Percentiles rank a stretch among this genome's conserved stretches.
Evolutionary conservation across 2,329 filamentous ascomycete genomes (phyloP).

Genomic region (Aschersonia sp.): DNA sequence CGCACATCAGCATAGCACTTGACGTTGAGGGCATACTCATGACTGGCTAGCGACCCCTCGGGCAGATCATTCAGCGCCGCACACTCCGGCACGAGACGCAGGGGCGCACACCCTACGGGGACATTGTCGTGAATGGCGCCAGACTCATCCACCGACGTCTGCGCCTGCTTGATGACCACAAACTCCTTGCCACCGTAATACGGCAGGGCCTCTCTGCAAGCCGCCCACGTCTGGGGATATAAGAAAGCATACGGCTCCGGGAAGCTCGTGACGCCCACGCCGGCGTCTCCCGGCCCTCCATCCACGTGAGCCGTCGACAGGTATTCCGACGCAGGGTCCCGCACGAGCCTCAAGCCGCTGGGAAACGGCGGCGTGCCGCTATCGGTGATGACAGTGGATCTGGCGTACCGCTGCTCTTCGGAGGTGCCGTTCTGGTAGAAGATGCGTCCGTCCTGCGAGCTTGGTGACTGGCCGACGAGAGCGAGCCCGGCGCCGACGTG

Average conservation of each 20-base stretch:
- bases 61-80: conserved; percentile 18
- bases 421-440: conserved; percentile 35
- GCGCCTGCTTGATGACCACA: conserved; percentile 20
- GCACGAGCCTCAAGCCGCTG: conserved; percentile 15
- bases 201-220: conserved; percentile 22
- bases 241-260: conserved; percentile 17
- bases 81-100: conserved; percentile 27
- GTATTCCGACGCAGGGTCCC: conserved; percentile 13
- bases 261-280: conserved; percentile 16
- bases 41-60: conserved; percentile 16
- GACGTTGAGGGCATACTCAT: conserved; percentile 20
- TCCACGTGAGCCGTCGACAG: conserved; percentile 12
- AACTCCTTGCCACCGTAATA: conserved; percentile 23
- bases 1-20: conserved; percentile 23
- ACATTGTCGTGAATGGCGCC: conserved; percentile 10
- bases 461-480: conserved; percentile 20
- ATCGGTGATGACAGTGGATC: conserved; percentile 21
- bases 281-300: conserved; percentile 17
- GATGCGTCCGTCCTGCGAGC: conserved; percentile 11
- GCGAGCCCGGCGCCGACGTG: conserved; percentile 25
- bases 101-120: conserved; percentile 22
- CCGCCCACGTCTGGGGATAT: conserved; percentile 19
- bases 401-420: conserved; percentile 11
- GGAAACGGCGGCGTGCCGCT: conserved; percentile 21
- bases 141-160: conserved; percentile 8